Evolutionary conservation across 768 basidiomycete species (phyloP).

Genomic region (Termitomyces eurrhizus): DNA sequence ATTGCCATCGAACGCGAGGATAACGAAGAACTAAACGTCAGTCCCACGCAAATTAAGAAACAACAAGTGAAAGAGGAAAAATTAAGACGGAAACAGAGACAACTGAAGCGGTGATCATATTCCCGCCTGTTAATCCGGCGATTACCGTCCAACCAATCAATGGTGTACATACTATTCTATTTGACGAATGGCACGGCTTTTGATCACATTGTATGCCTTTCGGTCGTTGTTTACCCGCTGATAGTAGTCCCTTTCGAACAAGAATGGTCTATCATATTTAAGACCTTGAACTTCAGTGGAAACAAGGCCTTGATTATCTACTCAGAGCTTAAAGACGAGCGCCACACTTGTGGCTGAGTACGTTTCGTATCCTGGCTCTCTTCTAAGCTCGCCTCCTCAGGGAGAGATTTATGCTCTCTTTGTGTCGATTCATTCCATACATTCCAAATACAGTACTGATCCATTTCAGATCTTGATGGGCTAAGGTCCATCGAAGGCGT

Average conservation of each 20-base stretch:
- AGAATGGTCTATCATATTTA: background rate
- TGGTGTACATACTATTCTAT: background rate
- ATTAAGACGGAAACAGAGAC: conserved; percentile 32
- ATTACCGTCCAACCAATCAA: too few relatives aligned
- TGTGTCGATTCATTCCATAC: background rate
- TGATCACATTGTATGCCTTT: background rate
- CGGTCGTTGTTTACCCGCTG: background rate
- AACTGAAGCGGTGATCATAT: conserved; percentile 20
- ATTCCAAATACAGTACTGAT: background rate
- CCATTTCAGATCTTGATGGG: conserved; percentile 1
- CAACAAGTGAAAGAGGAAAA: conserved; percentile 36
- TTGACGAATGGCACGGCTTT: background rate
- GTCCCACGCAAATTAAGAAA: conserved; percentile 72
- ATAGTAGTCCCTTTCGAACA: background rate
- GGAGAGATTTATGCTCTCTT: background rate
- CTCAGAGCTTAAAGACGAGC: background rate
- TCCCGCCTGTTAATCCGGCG: background rate
- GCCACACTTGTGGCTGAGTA: conserved; percentile 9
- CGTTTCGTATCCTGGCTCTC: background rate
- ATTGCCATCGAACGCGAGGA: conserved; percentile 43
- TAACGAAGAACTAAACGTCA: conserved; percentile 51
- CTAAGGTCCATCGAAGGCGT: background rate
- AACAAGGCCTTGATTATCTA: background rate
- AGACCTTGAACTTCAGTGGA: background rate
- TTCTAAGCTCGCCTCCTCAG: background rate